phyloP scores from a whole-genome alignment of 768 basidiomycete species.

The Trametes maxima region DNA sequence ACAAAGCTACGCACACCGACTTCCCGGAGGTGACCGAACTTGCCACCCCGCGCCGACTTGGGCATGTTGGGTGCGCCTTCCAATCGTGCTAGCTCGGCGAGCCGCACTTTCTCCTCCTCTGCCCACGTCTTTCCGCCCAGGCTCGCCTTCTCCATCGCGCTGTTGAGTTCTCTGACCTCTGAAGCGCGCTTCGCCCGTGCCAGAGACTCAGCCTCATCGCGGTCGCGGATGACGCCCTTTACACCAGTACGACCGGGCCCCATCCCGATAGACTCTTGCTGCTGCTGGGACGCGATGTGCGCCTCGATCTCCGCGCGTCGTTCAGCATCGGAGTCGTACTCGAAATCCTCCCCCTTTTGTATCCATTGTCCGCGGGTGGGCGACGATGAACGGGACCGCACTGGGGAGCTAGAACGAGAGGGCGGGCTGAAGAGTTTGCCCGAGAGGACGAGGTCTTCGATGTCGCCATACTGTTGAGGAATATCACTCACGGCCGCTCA shows the following conservation, averaged over 20 bases:
- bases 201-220: conserved; percentile 63
- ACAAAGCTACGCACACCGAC: conserved; percentile 76
- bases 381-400: conserved; percentile 60
- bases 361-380: conserved; percentile 53
- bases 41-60: conserved; percentile 44
- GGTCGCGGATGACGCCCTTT: conserved; percentile 85
- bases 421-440: conserved; percentile 68
- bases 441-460: conserved; percentile 76
- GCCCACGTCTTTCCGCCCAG: conserved; percentile 72
- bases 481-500: not conserved
- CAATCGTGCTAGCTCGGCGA: conserved; percentile 48
- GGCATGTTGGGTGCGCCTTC: conserved; percentile 36
- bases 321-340: conserved; percentile 48
- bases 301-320: conserved; percentile 31
- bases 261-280: conserved; percentile 75
- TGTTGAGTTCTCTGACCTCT: conserved; percentile 55
- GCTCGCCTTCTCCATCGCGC: conserved; percentile 63
- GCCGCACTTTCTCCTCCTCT: conserved; percentile 69
- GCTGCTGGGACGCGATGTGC: conserved; percentile 27
- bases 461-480: conserved; percentile 38
- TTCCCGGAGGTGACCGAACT: conserved; percentile 80
- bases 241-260: conserved; percentile 86
- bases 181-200: conserved; percentile 53
- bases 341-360: conserved; percentile 50
- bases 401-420: conserved; percentile 62